Evolutionary conservation across 164 flowering plant species (phyloP), one percentile per base, ranked within the genome.

Genomic region (Aristolochia contorta): DNA sequence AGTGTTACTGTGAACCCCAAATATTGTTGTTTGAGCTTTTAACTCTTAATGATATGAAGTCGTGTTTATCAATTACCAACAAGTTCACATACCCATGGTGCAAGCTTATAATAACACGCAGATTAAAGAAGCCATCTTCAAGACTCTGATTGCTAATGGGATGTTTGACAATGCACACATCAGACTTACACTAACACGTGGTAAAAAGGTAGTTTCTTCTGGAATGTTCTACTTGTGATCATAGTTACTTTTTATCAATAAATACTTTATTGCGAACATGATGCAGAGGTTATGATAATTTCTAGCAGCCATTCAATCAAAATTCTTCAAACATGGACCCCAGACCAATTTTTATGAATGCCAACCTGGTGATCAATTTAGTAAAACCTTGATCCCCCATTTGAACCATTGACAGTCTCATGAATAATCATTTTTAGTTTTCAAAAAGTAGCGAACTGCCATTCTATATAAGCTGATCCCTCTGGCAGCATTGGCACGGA

Each of bases 151-250:
- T 68, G 69, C 77, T 53, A 90, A 93, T 79, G 93, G 95, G 62
- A 93, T 93, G 99, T 84, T 86, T 71, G 85, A 90, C 65, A 84
- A 90, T 72, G 75, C 97, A 56, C 99, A 93, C 67, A 85, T 93
- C 61, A 79, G 99, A 43, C 78, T 93, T 52, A 84, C 91, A 65
- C 78, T 93, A 52, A 93, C 99, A 0, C 97, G 97, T 41, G 99
- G 99, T 15, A 93, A 85, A 70, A 90, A 93, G 99, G 97, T 89
- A 56, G 37, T 22, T 51, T 63, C 57, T 58, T 16, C 32, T 47
- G 20, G 22, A 25, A 12, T 68, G 37, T 15, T 47, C 58, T 16
- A 66, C 16, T 22, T 24, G 23, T 15, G 61, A 14, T 32, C 37
- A 18, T 53, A 41, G 15, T 23, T 15, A 37, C 43, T 37, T 37